Conservation (phyloP, 2,329 filamentous ascomycete genomes). For the Fusarium brevicatenulatum region DNA sequence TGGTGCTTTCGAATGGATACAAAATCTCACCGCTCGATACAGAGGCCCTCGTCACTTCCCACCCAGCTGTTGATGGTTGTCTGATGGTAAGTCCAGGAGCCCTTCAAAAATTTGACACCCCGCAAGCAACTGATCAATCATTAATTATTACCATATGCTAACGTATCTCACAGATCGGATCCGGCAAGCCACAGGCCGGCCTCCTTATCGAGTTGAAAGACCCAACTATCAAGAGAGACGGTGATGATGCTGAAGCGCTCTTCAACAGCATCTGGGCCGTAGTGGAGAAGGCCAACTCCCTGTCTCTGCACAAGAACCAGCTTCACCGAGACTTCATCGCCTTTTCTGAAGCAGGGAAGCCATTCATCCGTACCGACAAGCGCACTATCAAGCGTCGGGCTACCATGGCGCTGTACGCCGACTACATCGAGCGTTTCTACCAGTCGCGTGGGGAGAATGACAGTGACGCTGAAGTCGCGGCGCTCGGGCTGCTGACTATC, state of each 20-base stretch:
- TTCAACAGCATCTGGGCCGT: constrained; percentile 57
- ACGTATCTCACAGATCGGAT: neutral
- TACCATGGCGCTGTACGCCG: constrained; percentile 53
- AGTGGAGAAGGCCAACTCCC: constrained; percentile 56
- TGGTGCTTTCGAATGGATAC: constrained; percentile 47
- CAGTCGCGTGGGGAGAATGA: neutral
- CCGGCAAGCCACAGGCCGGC: constrained; percentile 43
- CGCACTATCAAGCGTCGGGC: constrained; percentile 55
- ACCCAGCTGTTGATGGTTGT: constrained; percentile 42
- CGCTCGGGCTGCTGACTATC: neutral
- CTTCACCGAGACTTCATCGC: constrained; percentile 55
- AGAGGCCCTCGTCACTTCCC: constrained; percentile 41
- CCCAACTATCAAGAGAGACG: constrained; percentile 26
- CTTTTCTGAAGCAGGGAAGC: constrained; percentile 53
- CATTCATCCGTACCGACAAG: constrained; percentile 58
- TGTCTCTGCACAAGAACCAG: constrained; percentile 53
- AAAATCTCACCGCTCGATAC: constrained; percentile 47
- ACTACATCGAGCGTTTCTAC: constrained; percentile 61
- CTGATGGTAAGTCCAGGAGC: constrained; percentile 15
- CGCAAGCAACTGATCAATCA: neutral
- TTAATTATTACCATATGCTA: neutral
- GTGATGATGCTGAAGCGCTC: constrained; percentile 22
- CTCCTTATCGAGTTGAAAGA: constrained; percentile 45
- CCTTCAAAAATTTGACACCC: neutral
- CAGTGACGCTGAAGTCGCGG: neutral